Base-by-base conservation (phyloP, 2,329 filamentous ascomycete genomes). In the Aspergillus glaucus region DNA sequence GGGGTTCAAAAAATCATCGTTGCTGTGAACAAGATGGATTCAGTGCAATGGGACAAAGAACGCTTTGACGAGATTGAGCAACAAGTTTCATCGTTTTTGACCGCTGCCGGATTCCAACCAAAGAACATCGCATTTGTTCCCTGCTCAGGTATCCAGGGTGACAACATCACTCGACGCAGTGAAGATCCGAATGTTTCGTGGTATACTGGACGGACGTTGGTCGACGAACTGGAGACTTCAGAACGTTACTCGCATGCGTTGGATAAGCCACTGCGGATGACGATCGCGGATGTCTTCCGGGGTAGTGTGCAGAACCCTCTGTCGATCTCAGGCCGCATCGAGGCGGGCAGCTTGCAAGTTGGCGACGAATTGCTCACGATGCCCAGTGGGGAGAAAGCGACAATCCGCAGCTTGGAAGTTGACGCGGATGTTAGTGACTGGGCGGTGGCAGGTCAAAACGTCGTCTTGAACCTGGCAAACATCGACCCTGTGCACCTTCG, bases 1-100 rank as follows among this genome's bases (percentile, higher is more conserved):
- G 93, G 93, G 0, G 86, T 98, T 2, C 86, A 92, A 52, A 81
- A 86, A 22, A 78, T 98, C 14, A 85, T 98, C 39, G 86, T 98
- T 24, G 91, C 88, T 1, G 82, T 98, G 52, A 98, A 98, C 73
- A 98, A 98, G 68, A 85, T 98, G 60, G 93, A 98, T 65, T 85
- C 84, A 14, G 84, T 92, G 6, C 74, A 76, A 5, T 98, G 94
- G 94, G 87, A 85, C 2, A 75, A 88, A 65, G 84, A 83, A 4
- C 81, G 89, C 2, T 98, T 94, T 58, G 79, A 88, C 21, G 87
- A 95, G 60, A 96, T 98, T 49, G 79, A 81, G 40, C 81, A 89
- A 53, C 88, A 95, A 60, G 84, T 95, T 55, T 82, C 81, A 0
- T 85, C 88, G 0, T 96, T 98, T 65, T 74, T 98, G 51, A 83